Evolutionary conservation across 148 eudicot genomes (phyloP), one percentile per base, ranked within the genome.

Genomic region (Rhododendron henanense): DNA sequence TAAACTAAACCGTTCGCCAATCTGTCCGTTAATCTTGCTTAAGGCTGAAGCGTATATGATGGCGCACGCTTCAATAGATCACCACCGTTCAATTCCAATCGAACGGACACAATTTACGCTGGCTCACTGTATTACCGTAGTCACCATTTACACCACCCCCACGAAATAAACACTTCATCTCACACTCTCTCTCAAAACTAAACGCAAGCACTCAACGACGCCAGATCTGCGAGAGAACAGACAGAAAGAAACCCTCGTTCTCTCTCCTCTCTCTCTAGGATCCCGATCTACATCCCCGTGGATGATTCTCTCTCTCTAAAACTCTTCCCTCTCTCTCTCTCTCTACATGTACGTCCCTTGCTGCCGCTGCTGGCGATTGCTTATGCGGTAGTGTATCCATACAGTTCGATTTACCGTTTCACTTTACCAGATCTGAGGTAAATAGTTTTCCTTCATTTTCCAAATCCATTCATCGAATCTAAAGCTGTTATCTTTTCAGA

Each of bases 141-240:
- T 71, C 76, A 71, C 41, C 76, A 31, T 6, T 5, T 71, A 33
- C 76, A 71, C 1, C 19, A 71, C 15, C 41, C 13, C 41, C 50
- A 47, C 50, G 50, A 71, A 28, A 71, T 71, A 13, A 69, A 69
- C 75, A 69, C 31, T 69, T 28, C 57, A 1, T 18, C 31, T 69
- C 31, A 28, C 76, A 31, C 21, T 0, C 76, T n/a, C 74, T 67
- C 74, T 25, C 74, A 2, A 25, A 25, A 67, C 74, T 67, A 67
- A 71, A 71, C 76, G 39, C 76, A 71, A 5, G 76, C 3, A 71
- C 76, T 14, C 76, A 14, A 67, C 74, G 74, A 67, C 74, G 35
- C 74, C 74, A 71, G 76, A 71, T 71, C 76, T 71, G 19, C 76
- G 76, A 28, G 41, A 71, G 76, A 71, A 71, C 76, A 3, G 76